Evolutionary conservation across 192 early-diverging fungal genomes (phyloP).

Genomic region (Linnemannia exigua): DNA sequence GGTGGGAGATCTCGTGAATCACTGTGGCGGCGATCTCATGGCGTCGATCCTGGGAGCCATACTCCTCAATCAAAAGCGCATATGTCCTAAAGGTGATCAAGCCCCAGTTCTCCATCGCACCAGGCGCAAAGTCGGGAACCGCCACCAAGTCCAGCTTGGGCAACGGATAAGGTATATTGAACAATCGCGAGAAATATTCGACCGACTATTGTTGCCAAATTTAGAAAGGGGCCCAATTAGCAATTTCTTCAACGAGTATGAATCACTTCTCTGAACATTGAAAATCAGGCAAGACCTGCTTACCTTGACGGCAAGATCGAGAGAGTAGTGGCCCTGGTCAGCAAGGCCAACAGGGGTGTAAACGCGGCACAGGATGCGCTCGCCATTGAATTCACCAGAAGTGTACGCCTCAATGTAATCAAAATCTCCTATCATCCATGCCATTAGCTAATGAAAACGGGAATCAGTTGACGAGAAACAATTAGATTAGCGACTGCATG

Average conservation of each 20-base stretch:
- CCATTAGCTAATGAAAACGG: conserved; percentile 64
- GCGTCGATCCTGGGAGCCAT: conserved; percentile 44
- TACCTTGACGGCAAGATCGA: conserved; percentile 50
- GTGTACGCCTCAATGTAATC: conserved; percentile 57
- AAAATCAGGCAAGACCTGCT: conserved; percentile 60
- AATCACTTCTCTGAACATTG: too few species aligned
- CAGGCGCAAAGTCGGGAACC: conserved; percentile 72
- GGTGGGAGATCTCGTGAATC: conserved; percentile 57
- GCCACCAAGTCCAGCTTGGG: conserved; percentile 72
- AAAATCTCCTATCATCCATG: conserved; percentile 68
- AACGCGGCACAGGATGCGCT: conserved; percentile 55
- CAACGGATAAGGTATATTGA: conserved; percentile 64
- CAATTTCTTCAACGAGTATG: too few species aligned
- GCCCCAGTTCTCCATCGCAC: conserved; percentile 76
- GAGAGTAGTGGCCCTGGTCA: conserved; percentile 54
- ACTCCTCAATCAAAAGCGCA: conserved; percentile 52
- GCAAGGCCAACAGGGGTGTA: conserved; percentile 62
- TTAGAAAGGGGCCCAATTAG: too few species aligned
- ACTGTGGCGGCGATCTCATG: conserved; percentile 56
- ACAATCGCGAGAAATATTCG: conserved; percentile 52
- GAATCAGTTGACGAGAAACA: background rate
- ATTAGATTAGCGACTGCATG: background rate
- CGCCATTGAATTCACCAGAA: conserved; percentile 55
- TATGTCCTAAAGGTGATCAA: conserved; percentile 56
- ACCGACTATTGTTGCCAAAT: conserved; percentile 30